phyloP scores from a whole-genome alignment of 2,329 filamentous ascomycete species.

The Cladosporium sp. region DNA sequence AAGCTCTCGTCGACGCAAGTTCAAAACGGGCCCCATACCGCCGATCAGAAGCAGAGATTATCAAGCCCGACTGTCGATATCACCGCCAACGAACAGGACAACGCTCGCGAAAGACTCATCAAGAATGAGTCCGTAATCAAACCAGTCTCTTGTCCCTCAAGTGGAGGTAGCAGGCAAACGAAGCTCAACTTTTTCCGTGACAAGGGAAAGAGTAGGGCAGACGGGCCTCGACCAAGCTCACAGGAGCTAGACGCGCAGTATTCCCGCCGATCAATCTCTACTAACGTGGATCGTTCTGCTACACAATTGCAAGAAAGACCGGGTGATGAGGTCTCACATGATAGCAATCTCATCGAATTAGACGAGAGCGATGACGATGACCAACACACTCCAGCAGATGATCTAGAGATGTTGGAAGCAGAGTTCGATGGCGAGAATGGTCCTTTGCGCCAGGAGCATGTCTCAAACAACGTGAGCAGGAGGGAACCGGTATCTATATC shows the following conservation, averaged over 20 bases:
- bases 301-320: background rate
- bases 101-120: background rate
- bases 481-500: too few relatives aligned
- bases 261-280: background rate
- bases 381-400: slow-evolving; percentile 4
- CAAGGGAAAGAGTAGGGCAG: slow-evolving; percentile 5
- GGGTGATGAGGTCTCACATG: too few relatives aligned
- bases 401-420: slow-evolving; percentile 5
- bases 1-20: background rate
- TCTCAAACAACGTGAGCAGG: too few relatives aligned
- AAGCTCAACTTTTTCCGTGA: slow-evolving; percentile 1
- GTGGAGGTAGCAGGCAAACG: background rate
- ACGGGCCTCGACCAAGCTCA: background rate
- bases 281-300: background rate
- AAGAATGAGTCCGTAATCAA: background rate
- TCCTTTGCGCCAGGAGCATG: too few relatives aligned
- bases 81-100: background rate
- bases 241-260: slow-evolving; percentile 9
- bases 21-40: background rate
- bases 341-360: background rate
- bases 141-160: background rate
- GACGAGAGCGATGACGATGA: background rate
- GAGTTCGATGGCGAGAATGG: background rate
- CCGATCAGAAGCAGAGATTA: background rate
- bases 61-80: slow-evolving; percentile 5